Conservation (phyloP, 2,329 filamentous ascomycete species). For the Fusarium fracticaudum region DNA sequence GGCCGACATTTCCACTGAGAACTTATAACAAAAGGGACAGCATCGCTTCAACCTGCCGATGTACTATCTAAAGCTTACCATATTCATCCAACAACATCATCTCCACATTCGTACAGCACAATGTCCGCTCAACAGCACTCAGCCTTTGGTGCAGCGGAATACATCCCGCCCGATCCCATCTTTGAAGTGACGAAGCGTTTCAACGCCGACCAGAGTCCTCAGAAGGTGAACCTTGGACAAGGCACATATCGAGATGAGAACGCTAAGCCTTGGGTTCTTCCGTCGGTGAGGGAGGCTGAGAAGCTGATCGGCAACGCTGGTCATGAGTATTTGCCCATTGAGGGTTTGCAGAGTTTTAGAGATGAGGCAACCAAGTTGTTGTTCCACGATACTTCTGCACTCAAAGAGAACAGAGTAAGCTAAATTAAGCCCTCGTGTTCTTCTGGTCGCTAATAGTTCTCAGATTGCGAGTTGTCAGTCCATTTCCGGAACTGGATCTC, state of each 20-base stretch:
- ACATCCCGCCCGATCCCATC: conserved; percentile 45
- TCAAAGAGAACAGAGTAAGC: conserved; percentile 44
- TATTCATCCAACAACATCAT: not conserved
- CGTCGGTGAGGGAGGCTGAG: conserved; percentile 45
- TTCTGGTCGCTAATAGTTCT: rapidly evolving
- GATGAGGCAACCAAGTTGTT: conserved; percentile 46
- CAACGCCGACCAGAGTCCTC: conserved; percentile 42
- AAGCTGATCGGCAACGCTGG: conserved; percentile 32
- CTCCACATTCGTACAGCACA: not conserved
- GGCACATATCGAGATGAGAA: conserved; percentile 53
- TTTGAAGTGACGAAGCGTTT: conserved; percentile 50
- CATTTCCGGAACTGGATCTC: conserved; percentile 54
- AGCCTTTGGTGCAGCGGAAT: conserved; percentile 36
- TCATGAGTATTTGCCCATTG: conserved; percentile 53
- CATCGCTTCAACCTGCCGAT: not conserved
- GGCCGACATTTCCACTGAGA: not conserved
- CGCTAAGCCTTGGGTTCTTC: conserved; percentile 52
- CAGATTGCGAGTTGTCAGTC: conserved; percentile 51
- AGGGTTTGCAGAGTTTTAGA: conserved; percentile 46
- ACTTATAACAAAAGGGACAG: not conserved
- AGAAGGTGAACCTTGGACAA: conserved; percentile 52
- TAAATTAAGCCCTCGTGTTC: rapidly evolving
- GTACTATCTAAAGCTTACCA: not conserved
- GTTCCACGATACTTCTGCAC: conserved; percentile 41
- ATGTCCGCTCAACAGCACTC: conserved; percentile 13